Evolutionary conservation across 2,329 filamentous ascomycete genomes (phyloP).

Genomic region (Clonostachys rosea): DNA sequence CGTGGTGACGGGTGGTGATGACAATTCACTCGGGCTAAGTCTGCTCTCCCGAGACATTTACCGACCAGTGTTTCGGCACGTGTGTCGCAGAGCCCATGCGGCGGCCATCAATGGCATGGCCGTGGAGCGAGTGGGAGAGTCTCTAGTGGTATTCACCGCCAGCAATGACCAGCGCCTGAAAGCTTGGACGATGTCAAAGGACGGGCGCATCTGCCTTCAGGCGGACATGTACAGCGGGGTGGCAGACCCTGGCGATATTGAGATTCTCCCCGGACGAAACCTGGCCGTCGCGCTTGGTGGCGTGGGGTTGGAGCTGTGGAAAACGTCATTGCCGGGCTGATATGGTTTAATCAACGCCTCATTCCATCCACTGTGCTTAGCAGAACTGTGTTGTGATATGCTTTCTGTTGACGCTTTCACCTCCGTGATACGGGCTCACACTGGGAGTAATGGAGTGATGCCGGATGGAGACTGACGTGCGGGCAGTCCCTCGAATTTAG

Average conservation of each 20-base stretch:
- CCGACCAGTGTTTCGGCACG: neutral
- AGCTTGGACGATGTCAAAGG: conserved; percentile 37
- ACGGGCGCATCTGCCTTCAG: conserved; percentile 22
- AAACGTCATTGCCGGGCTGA: too few species aligned
- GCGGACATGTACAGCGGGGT: conserved; percentile 52
- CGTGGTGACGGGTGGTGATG: conserved; percentile 79
- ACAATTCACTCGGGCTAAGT: conserved; percentile 70
- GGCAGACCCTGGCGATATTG: conserved; percentile 53
- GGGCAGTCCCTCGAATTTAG: too few species aligned
- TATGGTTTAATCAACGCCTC: too few species aligned
- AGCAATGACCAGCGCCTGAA: conserved; percentile 61
- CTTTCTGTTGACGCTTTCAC: too few species aligned
- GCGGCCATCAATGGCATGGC: conserved; percentile 63
- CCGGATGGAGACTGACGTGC: too few species aligned
- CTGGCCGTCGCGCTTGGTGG: conserved; percentile 32
- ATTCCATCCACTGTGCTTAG: too few species aligned
- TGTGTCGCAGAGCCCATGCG: conserved; percentile 53
- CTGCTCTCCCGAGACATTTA: conserved; percentile 12
- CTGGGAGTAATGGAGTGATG: too few species aligned
- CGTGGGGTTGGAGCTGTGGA: conserved; percentile 42
- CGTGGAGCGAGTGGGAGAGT: conserved; percentile 7
- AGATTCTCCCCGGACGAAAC: conserved; percentile 19
- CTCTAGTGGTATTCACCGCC: conserved; percentile 31
- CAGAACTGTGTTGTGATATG: too few species aligned
- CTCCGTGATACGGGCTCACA: too few species aligned